A percentile compares a stretch with the other conserved stretches of the same genome.
Evolutionary conservation across 2,329 filamentous ascomycete species (phyloP).

Genomic region (Beauveria brongniartii): DNA sequence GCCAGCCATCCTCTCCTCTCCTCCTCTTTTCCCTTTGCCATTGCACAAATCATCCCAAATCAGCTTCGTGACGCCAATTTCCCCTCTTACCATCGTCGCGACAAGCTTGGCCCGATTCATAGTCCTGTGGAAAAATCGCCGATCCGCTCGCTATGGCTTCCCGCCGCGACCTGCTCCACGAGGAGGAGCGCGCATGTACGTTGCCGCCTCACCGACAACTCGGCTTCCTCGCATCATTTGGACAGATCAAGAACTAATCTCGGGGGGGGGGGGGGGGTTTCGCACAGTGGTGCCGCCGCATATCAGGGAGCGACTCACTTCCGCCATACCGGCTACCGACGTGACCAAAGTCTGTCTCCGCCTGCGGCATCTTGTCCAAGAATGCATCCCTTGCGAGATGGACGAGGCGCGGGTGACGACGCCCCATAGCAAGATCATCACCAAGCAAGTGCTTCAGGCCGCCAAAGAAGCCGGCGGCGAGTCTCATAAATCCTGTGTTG

Average conservation of each 20-base stretch:
- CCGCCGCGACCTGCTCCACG: constrained; percentile 9
- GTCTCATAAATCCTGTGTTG: constrained; percentile 70
- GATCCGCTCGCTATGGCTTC: not conserved
- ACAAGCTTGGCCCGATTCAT: too few species aligned
- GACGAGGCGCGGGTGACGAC: constrained; percentile 65
- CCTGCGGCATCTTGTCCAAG: constrained; percentile 82
- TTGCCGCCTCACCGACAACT: not conserved
- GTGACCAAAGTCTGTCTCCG: constrained; percentile 87
- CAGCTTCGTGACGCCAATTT: not conserved
- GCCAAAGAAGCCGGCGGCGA: constrained; percentile 73
- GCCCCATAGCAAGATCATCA: constrained; percentile 82
- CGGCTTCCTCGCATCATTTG: not conserved
- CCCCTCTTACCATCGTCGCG: not conserved
- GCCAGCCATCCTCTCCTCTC: not conserved
- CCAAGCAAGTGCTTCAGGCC: constrained; percentile 66
- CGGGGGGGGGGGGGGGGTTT: not conserved
- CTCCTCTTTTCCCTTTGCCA: not conserved
- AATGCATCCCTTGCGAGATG: constrained; percentile 84
- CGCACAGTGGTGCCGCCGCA: constrained; percentile 57
- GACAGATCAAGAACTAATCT: too few species aligned
- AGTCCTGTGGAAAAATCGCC: not conserved
- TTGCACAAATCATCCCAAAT: not conserved
- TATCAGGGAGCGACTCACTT: constrained; percentile 48
- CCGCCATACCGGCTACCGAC: constrained; percentile 65
- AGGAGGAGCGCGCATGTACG: constrained; percentile 12